Conservation (phyloP, 352 stramenopile species). For the Labyrinthula sp. region DNA sequence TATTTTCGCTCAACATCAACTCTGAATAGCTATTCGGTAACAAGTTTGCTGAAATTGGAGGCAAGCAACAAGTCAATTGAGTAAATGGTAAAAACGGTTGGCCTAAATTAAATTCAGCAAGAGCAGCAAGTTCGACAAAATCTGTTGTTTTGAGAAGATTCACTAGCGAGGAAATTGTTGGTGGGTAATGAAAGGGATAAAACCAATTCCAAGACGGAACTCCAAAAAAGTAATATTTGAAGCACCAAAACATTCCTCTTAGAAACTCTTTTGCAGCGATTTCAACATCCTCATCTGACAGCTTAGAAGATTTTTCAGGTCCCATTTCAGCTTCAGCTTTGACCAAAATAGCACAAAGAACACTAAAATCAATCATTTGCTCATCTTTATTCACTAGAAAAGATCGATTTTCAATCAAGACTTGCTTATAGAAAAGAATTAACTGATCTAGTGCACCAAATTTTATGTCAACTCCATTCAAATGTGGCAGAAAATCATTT, state of each 20-base stretch:
- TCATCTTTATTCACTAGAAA: too few species aligned
- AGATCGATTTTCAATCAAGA: too few species aligned
- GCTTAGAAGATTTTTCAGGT: too few species aligned
- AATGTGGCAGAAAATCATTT: conserved; percentile 98
- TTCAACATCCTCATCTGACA: too few species aligned
- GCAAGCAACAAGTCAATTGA: conserved; percentile 92
- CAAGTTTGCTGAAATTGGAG: conserved; percentile 64
- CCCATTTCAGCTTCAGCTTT: too few species aligned
- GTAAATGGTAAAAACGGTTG: conserved; percentile 85
- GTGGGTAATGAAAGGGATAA: conserved; percentile 97
- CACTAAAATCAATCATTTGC: too few species aligned
- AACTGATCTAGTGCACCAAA: conserved; percentile 89
- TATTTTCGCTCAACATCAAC: conserved; percentile 79
- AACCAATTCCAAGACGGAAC: conserved; percentile 98
- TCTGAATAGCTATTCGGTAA: conserved; percentile 45
- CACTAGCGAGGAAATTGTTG: conserved; percentile 65
- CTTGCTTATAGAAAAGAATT: conserved; percentile 42
- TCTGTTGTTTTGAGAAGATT: too few species aligned
- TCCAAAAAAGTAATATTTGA: conserved; percentile 96
- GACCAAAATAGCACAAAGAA: too few species aligned
- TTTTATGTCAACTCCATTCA: conserved; percentile 88
- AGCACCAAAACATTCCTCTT: conserved; percentile 92
- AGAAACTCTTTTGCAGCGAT: conserved; percentile 91
- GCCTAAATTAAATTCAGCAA: conserved; percentile 61
- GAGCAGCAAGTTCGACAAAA: conserved; percentile 54